A percentile compares a stretch with the other conserved stretches of the same genome.
Evolutionary conservation across 2,329 filamentous ascomycete species (phyloP).

Genomic region (Botrytis tulipae): DNA sequence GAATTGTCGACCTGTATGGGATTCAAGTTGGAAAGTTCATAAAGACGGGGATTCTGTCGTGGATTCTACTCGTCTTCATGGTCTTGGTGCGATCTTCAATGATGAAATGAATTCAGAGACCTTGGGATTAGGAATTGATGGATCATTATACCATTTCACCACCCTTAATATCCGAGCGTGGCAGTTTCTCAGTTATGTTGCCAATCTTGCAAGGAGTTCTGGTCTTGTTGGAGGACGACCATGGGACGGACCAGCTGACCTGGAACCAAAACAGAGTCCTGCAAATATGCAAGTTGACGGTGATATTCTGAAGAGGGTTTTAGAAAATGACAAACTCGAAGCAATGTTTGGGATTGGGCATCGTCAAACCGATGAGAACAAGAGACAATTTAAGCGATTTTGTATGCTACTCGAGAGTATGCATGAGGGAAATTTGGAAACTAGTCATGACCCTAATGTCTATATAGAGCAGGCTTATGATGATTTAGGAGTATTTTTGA

Average conservation of each 20-base stretch:
- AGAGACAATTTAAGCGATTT: slow-evolving; percentile 41
- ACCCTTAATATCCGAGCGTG: slow-evolving; percentile 62
- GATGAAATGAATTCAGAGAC: slow-evolving; percentile 43
- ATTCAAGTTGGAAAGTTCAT: slow-evolving; percentile 26
- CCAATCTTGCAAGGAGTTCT: slow-evolving; percentile 60
- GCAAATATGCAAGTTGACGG: slow-evolving; percentile 64
- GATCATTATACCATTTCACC: slow-evolving; percentile 67
- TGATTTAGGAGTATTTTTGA: slow-evolving; percentile 53
- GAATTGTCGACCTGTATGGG: slow-evolving; percentile 45
- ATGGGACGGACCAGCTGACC: slow-evolving; percentile 32
- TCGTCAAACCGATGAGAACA: slow-evolving; percentile 17
- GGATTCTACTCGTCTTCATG: background rate
- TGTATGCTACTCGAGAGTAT: slow-evolving; percentile 50
- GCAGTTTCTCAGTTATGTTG: slow-evolving; percentile 69
- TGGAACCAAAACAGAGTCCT: slow-evolving; percentile 44
- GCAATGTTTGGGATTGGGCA: slow-evolving; percentile 39
- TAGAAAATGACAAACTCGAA: slow-evolving; percentile 49
- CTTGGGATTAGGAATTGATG: slow-evolving; percentile 67
- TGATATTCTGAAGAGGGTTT: slow-evolving; percentile 58
- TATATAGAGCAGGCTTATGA: slow-evolving; percentile 53
- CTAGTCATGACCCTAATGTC: slow-evolving; percentile 28
- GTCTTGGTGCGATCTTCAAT: background rate
- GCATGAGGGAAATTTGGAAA: slow-evolving; percentile 45
- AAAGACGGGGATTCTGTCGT: background rate
- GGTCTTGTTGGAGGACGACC: slow-evolving; percentile 50